phyloP scores from a whole-genome alignment of 2,329 filamentous ascomycete genomes.

The Ophiocordyceps australis region DNA sequence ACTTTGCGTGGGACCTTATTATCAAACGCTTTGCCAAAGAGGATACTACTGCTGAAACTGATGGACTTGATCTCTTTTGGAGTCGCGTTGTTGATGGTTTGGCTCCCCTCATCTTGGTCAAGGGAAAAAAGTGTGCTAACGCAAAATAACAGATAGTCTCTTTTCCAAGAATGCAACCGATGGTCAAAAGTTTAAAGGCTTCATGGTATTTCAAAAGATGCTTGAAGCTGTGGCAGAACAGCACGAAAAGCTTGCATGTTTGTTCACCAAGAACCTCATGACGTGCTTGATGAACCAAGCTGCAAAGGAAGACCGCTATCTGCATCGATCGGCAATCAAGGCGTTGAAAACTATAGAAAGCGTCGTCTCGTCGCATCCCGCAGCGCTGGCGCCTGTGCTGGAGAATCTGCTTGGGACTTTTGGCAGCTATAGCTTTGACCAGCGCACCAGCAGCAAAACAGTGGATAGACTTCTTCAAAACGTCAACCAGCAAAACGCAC shows the following conservation, averaged over 20 bases:
- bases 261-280: constrained; percentile 76
- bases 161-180: constrained; percentile 71
- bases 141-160: constrained; percentile 58
- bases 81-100: constrained; percentile 68
- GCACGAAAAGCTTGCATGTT: constrained; percentile 24
- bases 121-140: no score
- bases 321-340: constrained; percentile 63
- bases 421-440: constrained; percentile 67
- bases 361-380: constrained; percentile 41
- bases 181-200: constrained; percentile 82
- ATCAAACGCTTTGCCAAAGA: constrained; percentile 32
- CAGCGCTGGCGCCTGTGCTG: constrained; percentile 41
- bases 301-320: constrained; percentile 55
- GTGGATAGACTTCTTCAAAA: constrained; percentile 55
- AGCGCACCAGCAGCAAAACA: constrained; percentile 70
- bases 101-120: no score
- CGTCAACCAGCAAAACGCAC: constrained; percentile 35
- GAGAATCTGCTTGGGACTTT: constrained; percentile 49
- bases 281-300: constrained; percentile 70
- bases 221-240: constrained; percentile 34
- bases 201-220: constrained; percentile 69
- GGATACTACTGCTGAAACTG: constrained; percentile 12
- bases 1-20: constrained; percentile 77
- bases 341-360: constrained; percentile 54
- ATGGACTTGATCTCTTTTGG: constrained; percentile 65